phyloP scores from a whole-genome alignment of 805 yeast genomes.

The Pichia heedii region DNA sequence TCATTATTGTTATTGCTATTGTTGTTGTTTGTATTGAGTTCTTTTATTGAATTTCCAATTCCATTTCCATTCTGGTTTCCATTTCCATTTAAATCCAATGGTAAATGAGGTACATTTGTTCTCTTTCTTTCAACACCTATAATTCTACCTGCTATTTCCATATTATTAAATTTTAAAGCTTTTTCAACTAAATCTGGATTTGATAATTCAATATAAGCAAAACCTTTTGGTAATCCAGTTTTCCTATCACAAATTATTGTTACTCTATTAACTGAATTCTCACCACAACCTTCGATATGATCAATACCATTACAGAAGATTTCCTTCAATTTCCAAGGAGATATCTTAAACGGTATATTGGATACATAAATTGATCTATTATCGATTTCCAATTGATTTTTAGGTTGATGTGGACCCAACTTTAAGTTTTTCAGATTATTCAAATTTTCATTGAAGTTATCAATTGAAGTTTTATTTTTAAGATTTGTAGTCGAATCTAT shows the following conservation, averaged over 20 bases:
- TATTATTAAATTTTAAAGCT: slow-evolving; percentile 59
- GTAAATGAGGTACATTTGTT: slow-evolving; percentile 69
- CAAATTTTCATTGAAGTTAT: background rate
- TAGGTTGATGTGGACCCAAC: slow-evolving; percentile 27
- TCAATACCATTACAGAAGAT: slow-evolving; percentile 58
- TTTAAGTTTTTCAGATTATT: background rate
- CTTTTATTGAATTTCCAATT: background rate
- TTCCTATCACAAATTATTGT: slow-evolving; percentile 62
- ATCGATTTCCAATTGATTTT: slow-evolving; percentile 48
- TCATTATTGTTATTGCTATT: background rate
- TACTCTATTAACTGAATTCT: slow-evolving; percentile 55
- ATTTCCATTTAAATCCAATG: background rate
- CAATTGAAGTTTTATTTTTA: background rate
- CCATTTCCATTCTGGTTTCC: background rate
- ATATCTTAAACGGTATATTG: slow-evolving; percentile 68
- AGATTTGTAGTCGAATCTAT: no score
- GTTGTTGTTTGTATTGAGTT: background rate
- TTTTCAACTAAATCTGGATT: slow-evolving; percentile 49
- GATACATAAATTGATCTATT: slow-evolving; percentile 74
- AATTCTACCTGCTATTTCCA: slow-evolving; percentile 55
- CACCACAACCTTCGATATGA: slow-evolving; percentile 4
- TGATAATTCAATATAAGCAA: slow-evolving; percentile 75
- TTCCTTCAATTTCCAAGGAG: slow-evolving; percentile 69
- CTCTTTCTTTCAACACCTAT: slow-evolving; percentile 67
- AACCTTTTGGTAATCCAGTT: slow-evolving; percentile 79